Conservation (phyloP, 2,329 filamentous ascomycete species). For the Davidsoniella australis region DNA sequence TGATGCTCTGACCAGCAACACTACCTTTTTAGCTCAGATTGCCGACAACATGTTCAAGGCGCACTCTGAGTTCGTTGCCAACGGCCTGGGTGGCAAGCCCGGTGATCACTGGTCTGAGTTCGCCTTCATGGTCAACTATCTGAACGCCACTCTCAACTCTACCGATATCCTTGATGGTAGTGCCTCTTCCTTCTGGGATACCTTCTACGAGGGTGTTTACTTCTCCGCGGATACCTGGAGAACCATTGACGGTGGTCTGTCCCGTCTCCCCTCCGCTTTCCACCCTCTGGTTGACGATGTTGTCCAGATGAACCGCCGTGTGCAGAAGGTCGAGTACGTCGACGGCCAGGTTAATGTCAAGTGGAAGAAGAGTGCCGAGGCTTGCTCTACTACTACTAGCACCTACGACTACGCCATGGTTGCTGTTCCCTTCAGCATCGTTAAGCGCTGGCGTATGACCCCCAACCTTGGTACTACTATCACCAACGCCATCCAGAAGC, state of each 20-base stretch:
- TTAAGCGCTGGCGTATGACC: conserved; percentile 40
- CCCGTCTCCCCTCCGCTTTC: conserved; percentile 43
- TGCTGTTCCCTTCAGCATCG: conserved; percentile 44
- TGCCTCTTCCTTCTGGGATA: conserved; percentile 14
- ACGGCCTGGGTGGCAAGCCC: conserved; percentile 23
- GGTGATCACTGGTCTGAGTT: conserved; percentile 46
- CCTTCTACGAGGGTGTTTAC: conserved; percentile 15
- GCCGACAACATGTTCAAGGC: conserved; percentile 27
- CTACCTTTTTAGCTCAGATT: conserved; percentile 20
- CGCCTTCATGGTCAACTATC: conserved; percentile 39
- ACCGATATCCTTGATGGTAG: conserved; percentile 20
- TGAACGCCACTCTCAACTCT: conserved; percentile 33
- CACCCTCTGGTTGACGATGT: conserved; percentile 39
- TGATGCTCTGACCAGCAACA: conserved; percentile 9
- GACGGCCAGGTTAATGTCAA: conserved; percentile 39
- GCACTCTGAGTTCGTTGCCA: conserved; percentile 23
- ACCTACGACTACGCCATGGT: conserved; percentile 52
- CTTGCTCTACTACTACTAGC: conserved; percentile 25
- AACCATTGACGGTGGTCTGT: conserved; percentile 36
- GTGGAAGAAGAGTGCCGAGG: conserved; percentile 31
- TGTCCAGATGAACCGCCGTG: conserved; percentile 36
- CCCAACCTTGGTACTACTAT: conserved; percentile 28
- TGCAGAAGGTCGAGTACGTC: conserved; percentile 37
- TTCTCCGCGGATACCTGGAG: conserved; percentile 14
- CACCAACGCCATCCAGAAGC: conserved; percentile 28